Evolutionary conservation across 805 yeast species (phyloP), one percentile per base, ranked within the genome.

Genomic region (Candida glaebosa): DNA sequence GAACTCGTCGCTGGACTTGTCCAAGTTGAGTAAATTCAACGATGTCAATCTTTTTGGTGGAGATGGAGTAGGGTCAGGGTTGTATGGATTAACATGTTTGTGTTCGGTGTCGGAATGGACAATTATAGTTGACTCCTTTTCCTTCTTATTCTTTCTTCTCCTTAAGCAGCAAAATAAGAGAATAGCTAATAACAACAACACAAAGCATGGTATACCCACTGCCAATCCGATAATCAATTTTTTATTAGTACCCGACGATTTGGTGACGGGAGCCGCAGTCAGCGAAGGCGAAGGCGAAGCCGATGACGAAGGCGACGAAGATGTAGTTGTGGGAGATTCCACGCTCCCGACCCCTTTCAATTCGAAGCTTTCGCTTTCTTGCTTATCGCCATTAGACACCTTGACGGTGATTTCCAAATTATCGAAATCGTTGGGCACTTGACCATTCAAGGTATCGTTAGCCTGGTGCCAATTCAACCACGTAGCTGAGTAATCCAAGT

Each of bases 211-310:
- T 36, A 93, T 73, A 2, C 84, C 87, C n/a, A 86, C 90, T 41
- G 96, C 97, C 45, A 90, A 75, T 1, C 90, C 96, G 56, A 91
- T 85, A 0, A 96, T 96, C n/a, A 87, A 68, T 2, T 77, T 75
- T 49, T 76, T 82, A 34, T 61, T 63, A 28, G 57, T 40, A 7
- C 18, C 18, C 20, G 50, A 38, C 12, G 55, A 40, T 18, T 48
- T 37, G n/a, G 51, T 34, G 10, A 52, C 42, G 8, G 57, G 30
- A 7, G 61, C 38, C n/a, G 33, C 30, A 12, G 63, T 40, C 2
- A 72, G 31, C 3, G 65, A 17, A 14, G 69, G 35, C 4, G 66
- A 32, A 6, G 72, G 37, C 12, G 67, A 38, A 2, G 69, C 45
- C 0, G 69, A 40, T 8, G 62, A 28, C 32, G 65, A 43, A 1